A percentile compares a stretch with the other conserved stretches of the same genome.
Evolutionary conservation across 768 basidiomycete species (phyloP).

Genomic region (Cyathus striatus): DNA sequence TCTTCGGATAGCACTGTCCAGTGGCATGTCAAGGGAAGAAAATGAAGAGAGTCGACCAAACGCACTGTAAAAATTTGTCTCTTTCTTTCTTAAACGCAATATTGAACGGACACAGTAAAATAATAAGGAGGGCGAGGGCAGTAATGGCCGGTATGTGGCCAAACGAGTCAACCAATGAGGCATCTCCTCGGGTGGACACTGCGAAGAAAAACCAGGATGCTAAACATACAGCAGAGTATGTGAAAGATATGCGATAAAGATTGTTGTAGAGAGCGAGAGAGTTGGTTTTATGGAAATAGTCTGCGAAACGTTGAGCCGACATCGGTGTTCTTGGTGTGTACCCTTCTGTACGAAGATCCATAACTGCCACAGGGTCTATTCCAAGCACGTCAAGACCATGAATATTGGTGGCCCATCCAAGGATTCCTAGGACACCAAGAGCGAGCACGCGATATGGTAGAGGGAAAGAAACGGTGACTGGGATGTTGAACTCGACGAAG

Average conservation of each 20-base stretch:
- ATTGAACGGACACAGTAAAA: conserved; percentile 65
- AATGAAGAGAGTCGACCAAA: conserved; percentile 12
- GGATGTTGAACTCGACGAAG: conserved; percentile 27
- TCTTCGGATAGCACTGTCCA: conserved; percentile 60
- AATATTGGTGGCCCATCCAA: conserved; percentile 92
- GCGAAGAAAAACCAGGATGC: conserved; percentile 69
- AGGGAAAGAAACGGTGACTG: conserved; percentile 63
- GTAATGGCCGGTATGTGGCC: conserved; percentile 74
- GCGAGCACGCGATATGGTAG: conserved; percentile 89
- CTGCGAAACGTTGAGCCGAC: conserved; percentile 19
- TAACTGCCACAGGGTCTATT: conserved; percentile 64
- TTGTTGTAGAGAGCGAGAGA: conserved; percentile 43
- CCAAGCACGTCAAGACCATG: conserved; percentile 74
- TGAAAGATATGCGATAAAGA: conserved; percentile 61
- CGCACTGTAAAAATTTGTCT: conserved; percentile 75
- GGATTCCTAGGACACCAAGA: conserved; percentile 71
- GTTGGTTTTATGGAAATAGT: conserved; percentile 29
- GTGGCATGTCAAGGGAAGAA: conserved; percentile 3
- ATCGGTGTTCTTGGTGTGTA: conserved; percentile 18
- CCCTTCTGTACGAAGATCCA: conserved; percentile 55
- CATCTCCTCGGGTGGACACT: conserved; percentile 50
- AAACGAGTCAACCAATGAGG: conserved; percentile 62
- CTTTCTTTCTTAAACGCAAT: conserved; percentile 66
- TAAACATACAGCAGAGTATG: conserved; percentile 58
- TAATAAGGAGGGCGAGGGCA: conserved; percentile 48